These are phyloP conservation scores for Fomitopsis pinicola DNA, from an alignment of 1,284 basidiomycete species.

Conservation along the genomic window DNA sequence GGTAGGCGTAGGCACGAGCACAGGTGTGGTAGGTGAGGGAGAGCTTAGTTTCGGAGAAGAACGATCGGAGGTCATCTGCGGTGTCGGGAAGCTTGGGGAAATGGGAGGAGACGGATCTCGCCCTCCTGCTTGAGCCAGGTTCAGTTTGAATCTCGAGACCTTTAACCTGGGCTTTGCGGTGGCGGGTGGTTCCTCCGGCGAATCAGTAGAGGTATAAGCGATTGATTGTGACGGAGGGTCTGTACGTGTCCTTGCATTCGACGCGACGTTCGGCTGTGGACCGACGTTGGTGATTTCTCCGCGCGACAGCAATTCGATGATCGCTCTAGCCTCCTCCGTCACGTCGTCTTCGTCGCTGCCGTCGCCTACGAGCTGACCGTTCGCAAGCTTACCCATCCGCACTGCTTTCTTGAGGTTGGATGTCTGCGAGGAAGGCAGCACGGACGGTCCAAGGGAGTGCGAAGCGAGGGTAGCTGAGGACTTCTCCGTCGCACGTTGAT, in stretches of 20 bases:
- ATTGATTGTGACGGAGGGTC: not conserved
- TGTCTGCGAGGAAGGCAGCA: constrained; percentile 49
- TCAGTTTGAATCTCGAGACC: constrained; percentile 27
- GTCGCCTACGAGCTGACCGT: constrained; percentile 50
- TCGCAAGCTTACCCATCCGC: constrained; percentile 57
- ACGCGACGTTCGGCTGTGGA: constrained; percentile 9
- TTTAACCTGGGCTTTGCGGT: constrained; percentile 2
- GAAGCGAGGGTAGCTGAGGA: constrained; percentile 23
- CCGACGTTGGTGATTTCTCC: constrained; percentile 60
- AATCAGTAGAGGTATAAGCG: not conserved
- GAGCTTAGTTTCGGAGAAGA: constrained; percentile 30
- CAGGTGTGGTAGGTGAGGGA: constrained; percentile 15
- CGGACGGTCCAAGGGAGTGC: constrained; percentile 40
- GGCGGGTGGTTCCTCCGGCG: not conserved
- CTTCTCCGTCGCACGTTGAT: constrained; percentile 38
- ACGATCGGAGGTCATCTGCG: constrained; percentile 21
- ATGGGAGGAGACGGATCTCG: constrained; percentile 1
- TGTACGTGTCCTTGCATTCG: not conserved
- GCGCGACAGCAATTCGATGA: constrained; percentile 51
- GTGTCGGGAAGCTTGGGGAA: constrained; percentile 20
- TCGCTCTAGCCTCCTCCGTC: constrained; percentile 39
- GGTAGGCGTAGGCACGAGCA: constrained; percentile 12
- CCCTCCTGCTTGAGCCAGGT: not conserved
- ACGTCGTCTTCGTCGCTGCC: constrained; percentile 50
- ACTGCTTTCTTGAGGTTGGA: constrained; percentile 52